Conservation (phyloP, 345 rosid species). For the Cardamine resedifolia region DNA sequence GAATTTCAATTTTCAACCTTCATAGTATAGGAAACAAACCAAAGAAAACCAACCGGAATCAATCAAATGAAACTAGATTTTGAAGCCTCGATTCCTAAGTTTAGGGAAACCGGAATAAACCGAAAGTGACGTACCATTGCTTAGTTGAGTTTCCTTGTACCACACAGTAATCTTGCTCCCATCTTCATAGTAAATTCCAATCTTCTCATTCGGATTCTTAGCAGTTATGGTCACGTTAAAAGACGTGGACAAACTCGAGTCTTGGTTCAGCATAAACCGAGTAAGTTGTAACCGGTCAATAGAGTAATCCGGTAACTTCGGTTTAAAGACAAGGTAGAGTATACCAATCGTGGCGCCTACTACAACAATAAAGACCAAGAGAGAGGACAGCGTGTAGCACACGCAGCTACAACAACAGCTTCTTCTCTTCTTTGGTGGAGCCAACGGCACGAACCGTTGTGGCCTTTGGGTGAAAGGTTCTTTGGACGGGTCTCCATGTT, state of each 20-base stretch:
- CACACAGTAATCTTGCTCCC: conserved; percentile 68
- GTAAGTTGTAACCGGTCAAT: conserved; percentile 57
- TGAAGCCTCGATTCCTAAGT: background rate
- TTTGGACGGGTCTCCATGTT: conserved; percentile 42
- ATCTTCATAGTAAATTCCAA: conserved; percentile 83
- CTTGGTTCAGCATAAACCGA: conserved; percentile 40
- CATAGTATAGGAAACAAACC: background rate
- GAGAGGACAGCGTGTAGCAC: conserved; percentile 60
- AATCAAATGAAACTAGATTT: background rate
- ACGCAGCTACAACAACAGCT: conserved; percentile 65
- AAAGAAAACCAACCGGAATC: background rate
- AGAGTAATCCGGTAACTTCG: conserved; percentile 69
- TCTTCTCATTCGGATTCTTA: conserved; percentile 68
- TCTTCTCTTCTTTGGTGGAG: conserved; percentile 43
- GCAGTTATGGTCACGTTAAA: conserved; percentile 69
- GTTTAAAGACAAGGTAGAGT: conserved; percentile 67
- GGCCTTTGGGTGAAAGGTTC: conserved; percentile 14
- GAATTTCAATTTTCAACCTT: background rate
- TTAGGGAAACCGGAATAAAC: background rate
- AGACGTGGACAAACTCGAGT: conserved; percentile 56
- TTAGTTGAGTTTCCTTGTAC: conserved; percentile 50
- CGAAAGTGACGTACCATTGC: conserved; percentile 43
- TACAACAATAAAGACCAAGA: conserved; percentile 49
- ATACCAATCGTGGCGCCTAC: conserved; percentile 51
- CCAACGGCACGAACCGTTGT: conserved; percentile 49